Conservation (phyloP, 148 eudicot species). For the Fallopia convolvulus region DNA sequence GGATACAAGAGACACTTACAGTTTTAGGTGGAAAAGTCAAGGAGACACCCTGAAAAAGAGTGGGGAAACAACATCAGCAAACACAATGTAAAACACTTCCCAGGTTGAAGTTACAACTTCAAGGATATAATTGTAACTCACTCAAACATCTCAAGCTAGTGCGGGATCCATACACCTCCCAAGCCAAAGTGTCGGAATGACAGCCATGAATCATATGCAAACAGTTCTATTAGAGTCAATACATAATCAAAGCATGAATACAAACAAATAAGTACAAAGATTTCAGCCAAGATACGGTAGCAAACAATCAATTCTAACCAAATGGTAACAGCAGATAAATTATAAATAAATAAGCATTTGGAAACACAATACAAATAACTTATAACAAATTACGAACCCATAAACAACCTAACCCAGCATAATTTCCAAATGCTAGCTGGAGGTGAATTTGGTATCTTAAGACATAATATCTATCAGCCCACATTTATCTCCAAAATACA, state of each 20-base stretch:
- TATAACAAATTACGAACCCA: not conserved
- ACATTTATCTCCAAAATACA: not conserved
- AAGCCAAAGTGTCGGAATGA: not conserved
- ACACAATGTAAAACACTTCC: not conserved
- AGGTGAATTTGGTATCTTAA: not conserved
- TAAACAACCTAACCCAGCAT: not conserved
- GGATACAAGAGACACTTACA: not conserved
- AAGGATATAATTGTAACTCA: not conserved
- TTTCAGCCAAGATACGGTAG: not conserved
- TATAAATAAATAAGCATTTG: not conserved
- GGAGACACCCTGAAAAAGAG: not conserved
- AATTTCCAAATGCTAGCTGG: not conserved
- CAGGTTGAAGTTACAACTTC: not conserved
- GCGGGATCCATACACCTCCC: not conserved
- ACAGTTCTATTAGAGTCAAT: not conserved
- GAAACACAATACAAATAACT: not conserved
- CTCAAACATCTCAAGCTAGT: not conserved
- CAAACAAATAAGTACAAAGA: not conserved
- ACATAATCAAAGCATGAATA: not conserved
- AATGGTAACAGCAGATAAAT: not conserved
- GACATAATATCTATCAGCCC: not conserved
- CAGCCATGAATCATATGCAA: conserved; percentile 7
- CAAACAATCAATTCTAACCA: not conserved
- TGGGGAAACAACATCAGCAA: not conserved
- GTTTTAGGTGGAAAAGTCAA: not conserved